Conservation (phyloP, 1,284 basidiomycete genomes). For the Ustilago lituana region DNA sequence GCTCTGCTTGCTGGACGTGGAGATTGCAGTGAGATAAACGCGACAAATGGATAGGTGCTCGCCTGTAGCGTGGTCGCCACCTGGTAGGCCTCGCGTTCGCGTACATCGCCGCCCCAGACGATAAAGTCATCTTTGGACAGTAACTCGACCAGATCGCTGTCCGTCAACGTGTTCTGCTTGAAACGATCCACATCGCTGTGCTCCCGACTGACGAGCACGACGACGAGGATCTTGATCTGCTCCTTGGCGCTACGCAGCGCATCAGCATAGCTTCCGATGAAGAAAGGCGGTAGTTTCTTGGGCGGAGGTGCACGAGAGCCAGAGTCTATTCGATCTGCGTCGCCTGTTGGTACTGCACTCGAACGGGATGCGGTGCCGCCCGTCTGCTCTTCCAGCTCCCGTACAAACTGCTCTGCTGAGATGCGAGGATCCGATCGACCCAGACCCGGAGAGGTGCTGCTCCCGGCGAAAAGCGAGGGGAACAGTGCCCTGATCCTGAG, state of each 20-base stretch:
- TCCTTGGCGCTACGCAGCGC: constrained; percentile 77
- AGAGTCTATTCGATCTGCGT: not conserved
- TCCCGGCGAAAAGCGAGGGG: constrained; percentile 25
- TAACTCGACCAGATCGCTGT: constrained; percentile 75
- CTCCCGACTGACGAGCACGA: constrained; percentile 86
- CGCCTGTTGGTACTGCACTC: not conserved
- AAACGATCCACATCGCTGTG: constrained; percentile 89
- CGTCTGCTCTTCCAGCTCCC: constrained; percentile 44
- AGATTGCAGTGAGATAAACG: constrained; percentile 87
- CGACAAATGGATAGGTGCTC: constrained; percentile 90
- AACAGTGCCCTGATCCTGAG: constrained; percentile 33
- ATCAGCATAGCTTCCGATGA: constrained; percentile 82
- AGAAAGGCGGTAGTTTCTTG: constrained; percentile 71
- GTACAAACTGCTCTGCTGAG: constrained; percentile 38
- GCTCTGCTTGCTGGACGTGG: constrained; percentile 40
- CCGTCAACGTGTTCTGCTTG: constrained; percentile 83
- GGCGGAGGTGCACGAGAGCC: constrained; percentile 12
- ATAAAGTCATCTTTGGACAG: constrained; percentile 78
- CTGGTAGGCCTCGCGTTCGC: constrained; percentile 82
- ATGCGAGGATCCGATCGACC: constrained; percentile 30
- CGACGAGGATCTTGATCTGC: constrained; percentile 79
- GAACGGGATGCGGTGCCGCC: constrained; percentile 23
- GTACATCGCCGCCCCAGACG: constrained; percentile 86
- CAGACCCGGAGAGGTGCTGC: not conserved
- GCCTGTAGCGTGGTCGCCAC: constrained; percentile 85